Evolutionary conservation across 805 yeast species (phyloP).

Genomic region (Tetrapisispora pingtungensis): DNA sequence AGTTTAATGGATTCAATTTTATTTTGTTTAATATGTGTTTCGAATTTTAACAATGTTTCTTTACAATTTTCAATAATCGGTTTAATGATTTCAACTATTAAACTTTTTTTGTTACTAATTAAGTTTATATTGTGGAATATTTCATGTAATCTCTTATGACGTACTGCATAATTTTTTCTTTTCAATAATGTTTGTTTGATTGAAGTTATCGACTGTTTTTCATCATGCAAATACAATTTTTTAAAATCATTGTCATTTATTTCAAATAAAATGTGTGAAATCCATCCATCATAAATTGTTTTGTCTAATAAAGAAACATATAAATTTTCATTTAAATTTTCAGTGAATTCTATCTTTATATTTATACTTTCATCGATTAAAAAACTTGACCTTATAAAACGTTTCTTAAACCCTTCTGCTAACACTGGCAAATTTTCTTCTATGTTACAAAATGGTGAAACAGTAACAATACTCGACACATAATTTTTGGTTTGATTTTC

Average conservation of each 20-base stretch:
- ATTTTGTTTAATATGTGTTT: constrained; percentile 4
- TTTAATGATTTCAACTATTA: constrained; percentile 9
- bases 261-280: constrained; percentile 26
- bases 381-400: constrained; percentile 31
- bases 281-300: constrained; percentile 43
- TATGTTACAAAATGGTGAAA: constrained; percentile 42
- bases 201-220: constrained; percentile 4
- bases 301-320: constrained; percentile 36
- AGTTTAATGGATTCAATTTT: no score
- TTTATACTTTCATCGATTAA: constrained; percentile 31
- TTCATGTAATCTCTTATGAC: constrained; percentile 29
- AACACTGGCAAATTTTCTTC: constrained; percentile 45
- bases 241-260: constrained; percentile 12
- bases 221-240: constrained; percentile 14
- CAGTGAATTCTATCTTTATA: constrained; percentile 23
- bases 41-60: constrained; percentile 19
- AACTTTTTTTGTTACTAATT: background rate
- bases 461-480: constrained; percentile 31
- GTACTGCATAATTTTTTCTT: constrained; percentile 30
- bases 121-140: constrained; percentile 1
- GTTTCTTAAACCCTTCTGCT: constrained; percentile 36
- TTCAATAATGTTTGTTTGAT: constrained; percentile 16
- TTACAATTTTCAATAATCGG: constrained; percentile 16
- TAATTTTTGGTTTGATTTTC: constrained; percentile 3
- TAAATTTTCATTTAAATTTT: constrained; percentile 26